A percentile compares a stretch with the other conserved stretches of the same genome.
Evolutionary conservation across 2,329 filamentous ascomycete species (phyloP).

Genomic region (Venturia oleaginea): DNA sequence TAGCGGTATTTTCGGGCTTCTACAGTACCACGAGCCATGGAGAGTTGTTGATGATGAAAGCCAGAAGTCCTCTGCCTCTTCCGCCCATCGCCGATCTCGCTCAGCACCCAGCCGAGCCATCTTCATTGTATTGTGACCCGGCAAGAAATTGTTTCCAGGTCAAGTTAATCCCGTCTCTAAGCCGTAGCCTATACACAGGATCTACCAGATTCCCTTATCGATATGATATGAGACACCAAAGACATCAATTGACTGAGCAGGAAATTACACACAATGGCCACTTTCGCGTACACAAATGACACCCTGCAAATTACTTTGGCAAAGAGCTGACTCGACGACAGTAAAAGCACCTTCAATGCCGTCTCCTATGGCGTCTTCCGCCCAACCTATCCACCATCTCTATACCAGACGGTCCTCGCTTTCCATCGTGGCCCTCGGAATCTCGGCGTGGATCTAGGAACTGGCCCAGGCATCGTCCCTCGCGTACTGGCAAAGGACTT

Average conservation of each 20-base stretch:
- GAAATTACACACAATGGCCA: constrained; percentile 4
- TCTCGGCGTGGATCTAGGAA: constrained; percentile 50
- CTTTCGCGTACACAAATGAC: constrained; percentile 4
- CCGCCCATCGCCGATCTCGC: no score
- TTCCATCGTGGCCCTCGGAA: constrained; percentile 40
- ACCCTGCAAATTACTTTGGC: background rate
- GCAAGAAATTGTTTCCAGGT: no score
- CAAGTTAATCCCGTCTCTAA: no score
- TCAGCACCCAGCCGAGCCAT: no score
- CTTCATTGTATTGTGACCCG: no score
- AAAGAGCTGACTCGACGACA: background rate
- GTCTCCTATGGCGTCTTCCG: constrained; percentile 52
- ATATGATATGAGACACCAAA: background rate
- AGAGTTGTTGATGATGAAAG: no score
- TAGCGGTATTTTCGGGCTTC: no score
- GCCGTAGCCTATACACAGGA: background rate
- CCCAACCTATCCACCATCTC: constrained; percentile 46
- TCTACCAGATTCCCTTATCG: background rate
- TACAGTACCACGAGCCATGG: no score
- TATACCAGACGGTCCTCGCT: constrained; percentile 45
- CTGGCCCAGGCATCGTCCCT: constrained; percentile 51
- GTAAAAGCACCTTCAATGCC: constrained; percentile 38
- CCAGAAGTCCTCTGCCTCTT: no score
- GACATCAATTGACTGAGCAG: background rate
- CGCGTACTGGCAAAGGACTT: constrained; percentile 48